Conservation (phyloP, 208 protist genomes). For the Acanthamoeba lugdunensis region DNA sequence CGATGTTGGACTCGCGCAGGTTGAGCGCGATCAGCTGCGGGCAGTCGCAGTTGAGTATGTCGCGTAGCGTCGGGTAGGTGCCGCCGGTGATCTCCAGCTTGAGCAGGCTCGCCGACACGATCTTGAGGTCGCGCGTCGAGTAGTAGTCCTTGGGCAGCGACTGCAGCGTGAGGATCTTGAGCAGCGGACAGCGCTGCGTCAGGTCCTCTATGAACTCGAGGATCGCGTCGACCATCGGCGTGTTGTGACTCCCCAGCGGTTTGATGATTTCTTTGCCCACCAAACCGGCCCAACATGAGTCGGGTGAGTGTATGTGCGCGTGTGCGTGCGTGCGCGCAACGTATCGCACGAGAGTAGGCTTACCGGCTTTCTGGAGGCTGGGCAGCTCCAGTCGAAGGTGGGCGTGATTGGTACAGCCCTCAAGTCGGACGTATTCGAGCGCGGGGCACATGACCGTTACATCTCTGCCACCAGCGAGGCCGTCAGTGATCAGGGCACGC, state of each 20-base stretch:
- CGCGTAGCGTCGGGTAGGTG: conserved; percentile 22
- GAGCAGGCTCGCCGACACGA: conserved; percentile 6
- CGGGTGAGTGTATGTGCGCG: too few species aligned
- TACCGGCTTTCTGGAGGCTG: conserved; percentile 34
- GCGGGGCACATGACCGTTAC: neutral
- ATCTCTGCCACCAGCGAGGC: neutral
- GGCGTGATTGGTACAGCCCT: conserved; percentile 16
- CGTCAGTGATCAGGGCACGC: neutral
- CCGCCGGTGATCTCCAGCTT: conserved; percentile 36
- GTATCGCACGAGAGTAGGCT: too few species aligned
- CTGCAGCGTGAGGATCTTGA: conserved; percentile 35
- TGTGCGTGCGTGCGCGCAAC: too few species aligned
- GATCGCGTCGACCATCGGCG: conserved; percentile 4
- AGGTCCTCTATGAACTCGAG: conserved; percentile 35
- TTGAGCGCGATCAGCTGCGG: neutral
- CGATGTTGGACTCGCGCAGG: conserved; percentile 19
- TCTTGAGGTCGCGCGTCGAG: conserved; percentile 58
- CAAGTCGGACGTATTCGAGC: neutral
- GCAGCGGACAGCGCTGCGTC: neutral
- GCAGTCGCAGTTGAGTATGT: conserved; percentile 34
- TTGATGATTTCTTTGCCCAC: neutral
- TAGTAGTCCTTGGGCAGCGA: conserved; percentile 38
- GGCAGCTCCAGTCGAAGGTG: neutral
- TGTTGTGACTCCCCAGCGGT: conserved; percentile 15
- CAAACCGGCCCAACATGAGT: too few species aligned